A percentile compares a stretch with the other conserved stretches of the same genome.
Evolutionary conservation across 495 filamentous ascomycete genomes (phyloP).

Genomic region (Aspergillus cavernicola): DNA sequence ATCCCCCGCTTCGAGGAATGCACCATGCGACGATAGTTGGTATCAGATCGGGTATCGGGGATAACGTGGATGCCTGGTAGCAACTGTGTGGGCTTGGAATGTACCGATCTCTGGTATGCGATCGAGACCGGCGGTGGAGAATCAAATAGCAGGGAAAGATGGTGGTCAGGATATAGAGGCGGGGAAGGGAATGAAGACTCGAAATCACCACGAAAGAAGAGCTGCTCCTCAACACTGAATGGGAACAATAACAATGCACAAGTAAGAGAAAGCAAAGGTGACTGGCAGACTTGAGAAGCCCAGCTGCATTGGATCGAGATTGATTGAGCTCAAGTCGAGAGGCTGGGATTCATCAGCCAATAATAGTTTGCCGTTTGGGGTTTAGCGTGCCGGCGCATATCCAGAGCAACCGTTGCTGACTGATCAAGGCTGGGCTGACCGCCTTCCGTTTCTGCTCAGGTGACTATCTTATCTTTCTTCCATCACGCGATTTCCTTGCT

Average conservation of each 20-base stretch:
- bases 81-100: not conserved
- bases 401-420: conserved; percentile 41
- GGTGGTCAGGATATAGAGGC: too few species aligned
- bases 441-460: conserved; percentile 16
- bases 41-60: conserved; percentile 5
- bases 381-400: conserved; percentile 41
- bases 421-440: conserved; percentile 19
- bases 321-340: conserved; percentile 14
- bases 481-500: not conserved
- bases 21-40: conserved; percentile 39
- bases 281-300: conserved; percentile 1
- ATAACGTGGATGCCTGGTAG: not conserved
- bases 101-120: conserved; percentile 8
- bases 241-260: conserved; percentile 12
- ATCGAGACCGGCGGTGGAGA: conserved; percentile 15
- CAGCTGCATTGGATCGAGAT: conserved; percentile 13
- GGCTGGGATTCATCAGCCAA: conserved; percentile 24
- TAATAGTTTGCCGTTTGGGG: conserved; percentile 40
- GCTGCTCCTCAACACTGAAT: not conserved
- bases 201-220: conserved; percentile 2
- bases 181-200: not conserved
- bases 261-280: conserved; percentile 11
- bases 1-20: conserved; percentile 47
- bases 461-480: conserved; percentile 17
- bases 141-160: not conserved